Conservation (phyloP, 2,329 filamentous ascomycete genomes). For the Colletotrichum gloeosporioides region DNA sequence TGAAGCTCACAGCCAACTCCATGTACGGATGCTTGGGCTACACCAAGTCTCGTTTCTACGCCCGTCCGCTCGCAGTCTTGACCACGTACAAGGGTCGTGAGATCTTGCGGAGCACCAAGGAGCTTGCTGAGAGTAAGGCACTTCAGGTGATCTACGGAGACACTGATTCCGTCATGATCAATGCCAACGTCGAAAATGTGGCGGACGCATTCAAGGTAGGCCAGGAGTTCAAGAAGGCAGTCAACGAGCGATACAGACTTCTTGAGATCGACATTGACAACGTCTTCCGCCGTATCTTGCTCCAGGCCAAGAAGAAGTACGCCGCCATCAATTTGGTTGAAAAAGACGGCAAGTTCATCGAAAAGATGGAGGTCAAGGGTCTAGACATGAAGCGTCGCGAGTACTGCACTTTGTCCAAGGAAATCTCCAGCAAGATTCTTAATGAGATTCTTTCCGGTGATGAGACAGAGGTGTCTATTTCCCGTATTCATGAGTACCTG, state of each 20-base stretch:
- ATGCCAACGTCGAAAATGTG: conserved; percentile 94
- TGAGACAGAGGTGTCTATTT: conserved; percentile 85
- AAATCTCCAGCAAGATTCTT: conserved; percentile 88
- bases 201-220: conserved; percentile 90
- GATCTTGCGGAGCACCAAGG: conserved; percentile 94
- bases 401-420: conserved; percentile 94
- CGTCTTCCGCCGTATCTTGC: conserved; percentile 87
- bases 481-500: conserved; percentile 92
- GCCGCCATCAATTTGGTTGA: conserved; percentile 94
- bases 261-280: conserved; percentile 99
- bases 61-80: conserved; percentile 90
- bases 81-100: conserved; percentile 98
- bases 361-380: conserved; percentile 98
- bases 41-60: conserved; percentile 96
- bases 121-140: conserved; percentile 88
- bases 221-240: conserved; percentile 90
- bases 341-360: conserved; percentile 85
- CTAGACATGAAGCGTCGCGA: conserved; percentile 97
- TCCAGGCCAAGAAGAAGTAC: conserved; percentile 99
- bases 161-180: conserved; percentile 99
- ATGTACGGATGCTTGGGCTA: conserved; percentile 99
- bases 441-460: conserved; percentile 94
- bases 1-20: conserved; percentile 98
- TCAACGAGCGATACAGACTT: conserved; percentile 91
- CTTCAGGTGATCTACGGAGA: conserved; percentile 98